phyloP scores from a whole-genome alignment of 192 early-diverging fungal species.

The Umbelopsis vinacea region DNA sequence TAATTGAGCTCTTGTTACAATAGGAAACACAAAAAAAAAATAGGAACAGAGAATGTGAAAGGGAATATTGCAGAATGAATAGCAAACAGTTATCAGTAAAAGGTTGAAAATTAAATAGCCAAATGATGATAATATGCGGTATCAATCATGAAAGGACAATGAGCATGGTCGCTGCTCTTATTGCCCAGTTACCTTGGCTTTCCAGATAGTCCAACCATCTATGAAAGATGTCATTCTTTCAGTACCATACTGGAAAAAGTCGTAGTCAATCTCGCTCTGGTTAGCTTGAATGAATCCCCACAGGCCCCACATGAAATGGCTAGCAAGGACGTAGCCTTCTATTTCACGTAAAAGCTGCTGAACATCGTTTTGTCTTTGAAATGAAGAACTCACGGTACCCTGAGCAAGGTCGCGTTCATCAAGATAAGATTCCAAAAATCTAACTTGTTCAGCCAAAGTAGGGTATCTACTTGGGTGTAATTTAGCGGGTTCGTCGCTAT shows the following conservation, averaged over 20 bases:
- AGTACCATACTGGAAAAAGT: slow-evolving; percentile 71
- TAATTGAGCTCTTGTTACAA: background rate
- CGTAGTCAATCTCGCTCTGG: slow-evolving; percentile 79
- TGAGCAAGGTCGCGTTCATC: slow-evolving; percentile 8
- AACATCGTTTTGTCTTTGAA: slow-evolving; percentile 30
- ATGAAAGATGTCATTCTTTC: slow-evolving; percentile 58
- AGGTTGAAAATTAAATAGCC: background rate
- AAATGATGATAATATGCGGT: background rate
- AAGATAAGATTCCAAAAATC: slow-evolving; percentile 72
- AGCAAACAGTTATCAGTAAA: background rate
- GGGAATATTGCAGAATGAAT: background rate
- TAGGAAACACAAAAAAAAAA: background rate
- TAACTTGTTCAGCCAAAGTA: slow-evolving; percentile 53
- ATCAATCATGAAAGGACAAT: background rate
- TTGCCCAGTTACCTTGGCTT: background rate
- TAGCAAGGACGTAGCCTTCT: slow-evolving; percentile 48
- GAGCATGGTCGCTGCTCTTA: background rate
- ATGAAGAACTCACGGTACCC: background rate
- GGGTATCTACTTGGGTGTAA: slow-evolving; percentile 58
- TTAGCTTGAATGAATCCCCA: slow-evolving; percentile 81
- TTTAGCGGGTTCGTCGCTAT: slow-evolving; percentile 48
- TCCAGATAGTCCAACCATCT: slow-evolving; percentile 26
- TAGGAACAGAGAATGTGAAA: background rate
- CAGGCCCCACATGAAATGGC: slow-evolving; percentile 77
- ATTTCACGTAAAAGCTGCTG: slow-evolving; percentile 46